Conservation (phyloP, 106 monocot species). For the Posidonia australis region DNA sequence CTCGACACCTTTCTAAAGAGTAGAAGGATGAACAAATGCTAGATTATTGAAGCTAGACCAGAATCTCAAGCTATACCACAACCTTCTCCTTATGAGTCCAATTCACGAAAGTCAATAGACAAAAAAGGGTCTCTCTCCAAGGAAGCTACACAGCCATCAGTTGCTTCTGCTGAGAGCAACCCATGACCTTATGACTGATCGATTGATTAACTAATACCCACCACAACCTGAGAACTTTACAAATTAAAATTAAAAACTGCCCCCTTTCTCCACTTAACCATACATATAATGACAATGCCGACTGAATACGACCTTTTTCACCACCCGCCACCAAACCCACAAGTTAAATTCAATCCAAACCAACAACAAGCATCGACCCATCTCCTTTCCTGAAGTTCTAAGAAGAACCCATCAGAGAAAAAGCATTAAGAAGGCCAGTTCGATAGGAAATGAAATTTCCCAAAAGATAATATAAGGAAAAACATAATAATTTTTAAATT, state of each 20-base stretch:
- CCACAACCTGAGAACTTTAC: neutral
- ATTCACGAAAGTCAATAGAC: neutral
- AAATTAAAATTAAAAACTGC: slow-evolving; percentile 6
- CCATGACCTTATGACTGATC: neutral
- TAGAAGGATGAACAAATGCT: too few species aligned
- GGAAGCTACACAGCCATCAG: neutral
- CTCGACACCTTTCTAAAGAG: neutral
- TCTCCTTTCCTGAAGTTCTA: neutral
- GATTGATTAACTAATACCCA: too few species aligned
- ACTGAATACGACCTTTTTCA: slow-evolving; percentile 26
- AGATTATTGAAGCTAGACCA: neutral
- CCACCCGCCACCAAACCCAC: neutral
- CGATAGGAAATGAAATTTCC: neutral
- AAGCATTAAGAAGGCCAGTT: slow-evolving; percentile 2
- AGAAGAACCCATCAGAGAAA: slow-evolving; percentile 11
- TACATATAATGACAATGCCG: slow-evolving; percentile 17
- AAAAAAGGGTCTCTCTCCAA: neutral
- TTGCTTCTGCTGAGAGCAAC: neutral
- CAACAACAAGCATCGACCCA: neutral
- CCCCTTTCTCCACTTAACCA: slow-evolving; percentile 12
- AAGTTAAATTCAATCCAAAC: neutral
- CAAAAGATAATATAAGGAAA: too few species aligned
- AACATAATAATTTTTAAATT: too few species aligned
- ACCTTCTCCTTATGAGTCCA: neutral
- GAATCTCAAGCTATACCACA: slow-evolving; percentile 7